Evolutionary conservation across 352 stramenopile genomes (phyloP), one percentile per base, ranked within the genome.

Genomic region (Thalassiosira hispida): DNA sequence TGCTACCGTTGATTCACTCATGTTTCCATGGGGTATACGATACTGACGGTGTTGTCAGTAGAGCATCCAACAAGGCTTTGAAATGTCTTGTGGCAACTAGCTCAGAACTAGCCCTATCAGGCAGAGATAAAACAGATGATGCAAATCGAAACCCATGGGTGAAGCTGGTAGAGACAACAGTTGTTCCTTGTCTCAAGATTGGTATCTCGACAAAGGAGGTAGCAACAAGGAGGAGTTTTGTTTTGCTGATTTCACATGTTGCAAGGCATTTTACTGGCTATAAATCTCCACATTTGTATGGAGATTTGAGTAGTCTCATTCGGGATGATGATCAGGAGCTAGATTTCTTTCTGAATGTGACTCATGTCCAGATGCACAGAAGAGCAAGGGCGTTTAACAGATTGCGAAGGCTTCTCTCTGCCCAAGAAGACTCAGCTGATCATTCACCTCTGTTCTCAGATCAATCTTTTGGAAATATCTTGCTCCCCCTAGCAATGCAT

Each of bases 311-410:
- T 20, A 71, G 60, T 55, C 69, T 95, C 9, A 86, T 89, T 20
- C 33, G 82, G 40, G 82, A 93, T 52, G 89, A 95, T 55, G 88
- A 94, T 49, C 77, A 88, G 44, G 89, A 99, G 73, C 92, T 97
- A 6, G 97, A 99, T 84, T 99, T 99, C 75, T 99, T 99, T 88
- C 95, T 97, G 75, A 99, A 98, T 83, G 92, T 99, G 44, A 98
- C 95, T 35, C 97, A 99, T 89, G 98, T 99, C 46, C 97, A 99
- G 84, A 88, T 97, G 51, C 97, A 99, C 81, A 93, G 97, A 56
- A 95, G 96, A 81, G 90, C 94, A 9, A 93, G 95, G 59, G 97
- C 96, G 16, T 90, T 99, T 25, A 90, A 95, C 66, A 90, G 95
- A 57, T 89, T 98, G 0, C 92, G 94, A 42, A 94, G 90, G 62